Evolutionary conservation across 1,284 basidiomycete genomes (phyloP).

Genomic region (Sanghuangporus weigelae): DNA sequence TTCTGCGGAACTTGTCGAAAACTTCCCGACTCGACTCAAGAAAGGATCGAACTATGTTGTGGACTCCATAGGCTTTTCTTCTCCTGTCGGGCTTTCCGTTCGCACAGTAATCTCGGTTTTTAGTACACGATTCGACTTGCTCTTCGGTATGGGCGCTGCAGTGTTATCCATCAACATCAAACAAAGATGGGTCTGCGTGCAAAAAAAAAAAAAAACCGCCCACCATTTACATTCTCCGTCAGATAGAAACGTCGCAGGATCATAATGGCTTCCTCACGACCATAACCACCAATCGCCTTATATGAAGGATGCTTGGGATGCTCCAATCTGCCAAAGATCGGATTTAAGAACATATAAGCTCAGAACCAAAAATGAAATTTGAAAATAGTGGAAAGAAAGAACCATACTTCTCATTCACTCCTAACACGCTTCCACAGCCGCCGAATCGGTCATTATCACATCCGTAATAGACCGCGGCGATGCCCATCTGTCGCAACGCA

Average conservation of each 20-base stretch:
- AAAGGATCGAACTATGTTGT: background rate
- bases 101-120: slow-evolving; percentile 61
- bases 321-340: slow-evolving; percentile 36
- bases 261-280: slow-evolving; percentile 93
- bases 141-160: slow-evolving; percentile 71
- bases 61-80: background rate
- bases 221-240: slow-evolving; percentile 91
- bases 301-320: slow-evolving; percentile 77
- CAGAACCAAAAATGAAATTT: background rate
- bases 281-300: slow-evolving; percentile 76
- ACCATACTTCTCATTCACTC: slow-evolving; percentile 74
- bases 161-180: background rate
- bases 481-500: slow-evolving; percentile 90
- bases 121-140: slow-evolving; percentile 65
- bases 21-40: background rate
- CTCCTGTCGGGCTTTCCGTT: background rate
- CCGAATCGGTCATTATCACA: slow-evolving; percentile 97
- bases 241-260: slow-evolving; percentile 92
- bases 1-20: no score
- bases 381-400: slow-evolving; percentile 6
- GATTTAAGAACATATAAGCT: slow-evolving; percentile 7
- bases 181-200: background rate
- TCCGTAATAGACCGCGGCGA: slow-evolving; percentile 88
- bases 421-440: slow-evolving; percentile 92
- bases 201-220: slow-evolving; percentile 20